A percentile compares a stretch with the other conserved stretches of the same genome.
These are phyloP conservation scores for Polyplosphaeria fusca DNA, from an alignment of 495 filamentous ascomycete genomes.

Conservation along the genomic window DNA sequence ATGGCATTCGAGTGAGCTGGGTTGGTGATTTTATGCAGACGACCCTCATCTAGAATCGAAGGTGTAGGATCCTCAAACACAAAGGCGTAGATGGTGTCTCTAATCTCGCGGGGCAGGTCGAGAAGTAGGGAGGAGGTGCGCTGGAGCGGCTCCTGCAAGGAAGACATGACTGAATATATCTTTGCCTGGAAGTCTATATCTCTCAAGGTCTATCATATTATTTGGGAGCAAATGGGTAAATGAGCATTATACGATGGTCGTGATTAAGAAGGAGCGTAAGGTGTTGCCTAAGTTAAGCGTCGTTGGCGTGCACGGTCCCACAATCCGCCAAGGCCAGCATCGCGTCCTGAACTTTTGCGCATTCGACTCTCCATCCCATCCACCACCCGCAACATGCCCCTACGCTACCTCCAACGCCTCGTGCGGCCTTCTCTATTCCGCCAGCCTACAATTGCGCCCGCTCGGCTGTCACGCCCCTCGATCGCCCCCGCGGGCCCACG, in stretches of 20 bases:
- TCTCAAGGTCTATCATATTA: too few species aligned
- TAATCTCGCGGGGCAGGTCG: slow-evolving; percentile 3
- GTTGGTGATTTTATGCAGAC: neutral
- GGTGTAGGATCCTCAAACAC: neutral
- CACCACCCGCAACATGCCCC: slow-evolving; percentile 19
- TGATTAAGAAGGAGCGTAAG: neutral
- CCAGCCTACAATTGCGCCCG: neutral
- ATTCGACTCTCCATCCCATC: neutral
- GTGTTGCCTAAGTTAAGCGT: neutral
- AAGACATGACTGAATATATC: too few species aligned
- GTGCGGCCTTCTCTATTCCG: slow-evolving; percentile 20
- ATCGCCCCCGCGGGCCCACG: slow-evolving; percentile 6
- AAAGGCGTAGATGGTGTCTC: slow-evolving; percentile 9
- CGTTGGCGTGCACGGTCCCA: slow-evolving; percentile 19
- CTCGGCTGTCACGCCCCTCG: neutral
- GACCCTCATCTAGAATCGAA: neutral
- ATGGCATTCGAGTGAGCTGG: neutral
- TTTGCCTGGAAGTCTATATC: too few species aligned
- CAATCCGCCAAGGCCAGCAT: slow-evolving; percentile 7
- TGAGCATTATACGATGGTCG: too few species aligned
- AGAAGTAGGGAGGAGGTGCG: too few species aligned
- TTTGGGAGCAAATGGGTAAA: too few species aligned
- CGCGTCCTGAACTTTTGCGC: slow-evolving; percentile 7
- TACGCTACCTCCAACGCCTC: slow-evolving; percentile 29
- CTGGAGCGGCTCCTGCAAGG: too few species aligned